Evolutionary conservation across 208 protist species (phyloP), one percentile per base, ranked within the genome.

Genomic region (Trypanosoma vivax): DNA sequence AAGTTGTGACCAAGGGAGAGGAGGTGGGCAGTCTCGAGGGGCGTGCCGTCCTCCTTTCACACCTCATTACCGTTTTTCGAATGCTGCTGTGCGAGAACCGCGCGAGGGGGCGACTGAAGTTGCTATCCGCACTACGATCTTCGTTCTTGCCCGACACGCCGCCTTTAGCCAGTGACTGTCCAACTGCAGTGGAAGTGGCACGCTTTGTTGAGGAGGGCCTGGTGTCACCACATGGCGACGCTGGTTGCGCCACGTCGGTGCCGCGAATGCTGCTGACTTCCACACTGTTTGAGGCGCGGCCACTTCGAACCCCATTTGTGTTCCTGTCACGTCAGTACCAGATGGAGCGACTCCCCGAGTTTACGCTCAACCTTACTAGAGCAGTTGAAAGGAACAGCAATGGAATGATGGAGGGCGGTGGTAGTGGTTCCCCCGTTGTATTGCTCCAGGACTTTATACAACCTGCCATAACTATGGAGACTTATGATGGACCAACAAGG

Each of bases 311-410:
- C n/a, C 74, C 74, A 13, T 71, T 82, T 42, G 60, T 60, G 0
- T 82, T 82, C 52, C 42, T 65, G 7, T 57, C 58, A 7, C 25
- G 43, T 10, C 34, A 71, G 27, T 77, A 77, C 33, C 50, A 31
- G 21, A 54, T 42, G 23, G 70, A 70, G 35, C 54, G 50, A 5
- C 59, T 77, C 4, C 74, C 74, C 6, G 74, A 82, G 37, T 82
- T 82, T 50, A 21, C 56, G 14, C 25, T 82, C 50, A 45, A 71
- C 47, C 25, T 76, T 0, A 48, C 33, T 14, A 62, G 43, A 31
- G 47, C 60, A 29, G 50, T 53, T 7, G 56, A 24, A 19, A 50
- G 53, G 16, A 65, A 73, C 29, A 51, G 70, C 27, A 58, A 50
- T 25, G 21, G 45, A 1, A 66, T 62, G 23, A 54, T 33, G 10